Base-by-base conservation (phyloP, 2,329 filamentous ascomycete genomes). In the Paracorniculantispora psalliotae region DNA sequence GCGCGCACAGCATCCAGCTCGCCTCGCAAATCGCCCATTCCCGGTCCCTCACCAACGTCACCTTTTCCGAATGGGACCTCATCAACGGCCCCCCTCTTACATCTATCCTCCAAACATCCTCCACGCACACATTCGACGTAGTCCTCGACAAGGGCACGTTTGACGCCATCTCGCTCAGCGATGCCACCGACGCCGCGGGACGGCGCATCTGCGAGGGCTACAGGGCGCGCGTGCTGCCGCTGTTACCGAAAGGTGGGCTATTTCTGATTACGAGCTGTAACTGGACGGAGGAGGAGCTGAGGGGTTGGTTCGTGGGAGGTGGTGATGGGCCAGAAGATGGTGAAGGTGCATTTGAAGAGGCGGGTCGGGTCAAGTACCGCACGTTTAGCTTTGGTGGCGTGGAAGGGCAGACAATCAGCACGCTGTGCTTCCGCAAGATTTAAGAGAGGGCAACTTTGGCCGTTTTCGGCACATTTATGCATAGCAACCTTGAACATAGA, bases 71-170 rank as follows among this genome's bases (percentile, higher is more conserved):
- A 53, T 91, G 88, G 86, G 86, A 90, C 68, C 79, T 90, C 56
- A 75, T 92, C 4, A 68, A 69, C 10, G 76, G 76, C 1, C 61
- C 73, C 2, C 68, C 74, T 35, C 61, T 64, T 74, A 92, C 4
- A 68, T 69, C 12, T 75, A 75, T 1, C 60, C 73, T 4, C 67
- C 74, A 35, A 60, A 63, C 0, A 66, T 71, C 0, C 75, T 81
- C 2, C 66, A 71, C 25, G 61, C 66, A 10, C 23, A 60, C 2
- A 8, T 97, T 92, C 77, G 92, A 97, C 73, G 85, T 97, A 0
- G 88, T 97, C 0, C 82, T 97, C n/a, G 94, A 99, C 75, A 99
- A 99, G 76, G 94, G 94, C 47, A 99, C 94, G 0, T 99, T 97
- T 71, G 94, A 99, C 77, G 94, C 94, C 12, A 89, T 99, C 35